phyloP scores from a whole-genome alignment of 345 rosid genomes.

The Cardamine chenopodiifolia region DNA sequence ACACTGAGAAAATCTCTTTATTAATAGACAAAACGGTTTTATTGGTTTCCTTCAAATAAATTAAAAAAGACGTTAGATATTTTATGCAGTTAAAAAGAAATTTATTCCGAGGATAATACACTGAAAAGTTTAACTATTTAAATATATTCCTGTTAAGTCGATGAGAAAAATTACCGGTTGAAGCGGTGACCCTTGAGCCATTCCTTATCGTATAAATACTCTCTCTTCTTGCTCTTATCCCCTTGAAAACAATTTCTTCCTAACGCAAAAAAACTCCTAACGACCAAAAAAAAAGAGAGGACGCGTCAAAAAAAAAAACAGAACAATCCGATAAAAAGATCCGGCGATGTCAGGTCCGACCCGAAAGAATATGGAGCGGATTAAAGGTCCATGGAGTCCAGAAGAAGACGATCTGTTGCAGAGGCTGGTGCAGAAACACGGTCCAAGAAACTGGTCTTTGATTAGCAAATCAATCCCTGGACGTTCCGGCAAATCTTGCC shows the following conservation, averaged over 20 bases:
- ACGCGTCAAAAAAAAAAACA: background rate
- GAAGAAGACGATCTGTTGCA: constrained; percentile 86
- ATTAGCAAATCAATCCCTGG: constrained; percentile 96
- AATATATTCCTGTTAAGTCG: constrained; percentile 10
- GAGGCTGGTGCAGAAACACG: constrained; percentile 68
- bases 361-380: constrained; percentile 63
- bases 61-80: background rate
- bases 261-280: background rate
- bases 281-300: background rate
- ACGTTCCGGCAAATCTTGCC: constrained; percentile 84
- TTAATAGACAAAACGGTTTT: constrained; percentile 39
- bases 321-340: constrained; percentile 14
- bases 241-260: constrained; percentile 31
- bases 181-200: constrained; percentile 37
- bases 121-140: background rate
- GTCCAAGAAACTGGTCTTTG: constrained; percentile 92
- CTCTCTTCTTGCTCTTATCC: constrained; percentile 39
- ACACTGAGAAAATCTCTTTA: constrained; percentile 5
- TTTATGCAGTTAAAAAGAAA: constrained; percentile 10
- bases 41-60: background rate
- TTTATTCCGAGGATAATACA: constrained; percentile 12
- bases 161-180: constrained; percentile 34
- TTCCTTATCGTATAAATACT: constrained; percentile 41
- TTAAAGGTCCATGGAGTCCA: constrained; percentile 97
- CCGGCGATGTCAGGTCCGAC: constrained; percentile 35